Percentiles rank a stretch among this genome's conserved stretches.
These are phyloP conservation scores for Nasturtium officinale DNA, from an alignment of 345 rosid species.

Conservation along the genomic window DNA sequence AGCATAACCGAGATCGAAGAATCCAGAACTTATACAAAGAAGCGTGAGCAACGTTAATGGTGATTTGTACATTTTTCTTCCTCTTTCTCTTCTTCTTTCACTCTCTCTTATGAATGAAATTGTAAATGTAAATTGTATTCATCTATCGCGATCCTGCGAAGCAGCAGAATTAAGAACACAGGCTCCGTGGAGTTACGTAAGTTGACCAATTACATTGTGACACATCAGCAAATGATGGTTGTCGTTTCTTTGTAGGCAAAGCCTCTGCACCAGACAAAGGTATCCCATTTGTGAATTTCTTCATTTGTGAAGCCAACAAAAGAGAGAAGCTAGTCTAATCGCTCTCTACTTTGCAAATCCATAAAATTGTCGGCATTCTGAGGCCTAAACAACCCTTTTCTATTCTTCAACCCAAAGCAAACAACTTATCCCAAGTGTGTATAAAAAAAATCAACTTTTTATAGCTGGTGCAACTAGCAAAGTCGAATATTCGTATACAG, in stretches of 20 bases:
- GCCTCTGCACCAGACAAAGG: constrained; percentile 11
- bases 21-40: constrained; percentile 33
- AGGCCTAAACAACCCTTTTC: neutral
- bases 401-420: neutral
- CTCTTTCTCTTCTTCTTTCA: constrained; percentile 8
- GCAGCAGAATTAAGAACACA: constrained; percentile 35
- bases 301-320: neutral
- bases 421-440: neutral
- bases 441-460: neutral
- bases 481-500: neutral
- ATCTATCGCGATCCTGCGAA: constrained; percentile 13
- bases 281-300: neutral
- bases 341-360: neutral
- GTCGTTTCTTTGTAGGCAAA: neutral
- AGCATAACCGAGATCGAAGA: constrained; percentile 49
- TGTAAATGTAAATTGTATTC: constrained; percentile 4
- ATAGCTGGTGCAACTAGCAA: neutral
- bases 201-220: constrained; percentile 46
- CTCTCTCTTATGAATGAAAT: neutral
- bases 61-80: constrained; percentile 48
- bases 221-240: constrained; percentile 50
- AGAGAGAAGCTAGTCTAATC: neutral
- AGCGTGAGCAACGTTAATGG: constrained; percentile 39
- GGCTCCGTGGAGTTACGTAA: constrained; percentile 51
- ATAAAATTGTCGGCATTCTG: neutral